Base-by-base conservation (phyloP, 768 basidiomycete genomes). In the Pleurotus platypus region DNA sequence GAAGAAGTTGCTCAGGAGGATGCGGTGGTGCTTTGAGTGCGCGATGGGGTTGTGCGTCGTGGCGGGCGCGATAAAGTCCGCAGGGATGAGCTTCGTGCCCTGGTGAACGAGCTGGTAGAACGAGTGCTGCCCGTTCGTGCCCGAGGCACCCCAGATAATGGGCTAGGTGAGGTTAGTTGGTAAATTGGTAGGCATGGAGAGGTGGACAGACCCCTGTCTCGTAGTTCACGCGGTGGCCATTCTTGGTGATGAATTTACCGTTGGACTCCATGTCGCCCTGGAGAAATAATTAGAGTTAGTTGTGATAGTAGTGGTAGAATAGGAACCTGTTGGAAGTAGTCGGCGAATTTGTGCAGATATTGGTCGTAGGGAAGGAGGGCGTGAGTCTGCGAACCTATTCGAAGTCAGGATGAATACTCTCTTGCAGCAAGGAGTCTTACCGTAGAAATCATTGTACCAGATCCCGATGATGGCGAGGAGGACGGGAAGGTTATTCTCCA, bases 401-500 rank as follows among this genome's bases (percentile, higher is more conserved):
- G 35, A 47, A n/a, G 57, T 38, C 18, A 8, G 22, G 15, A 39
- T 49, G 26, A 46, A 37, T 16, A 13, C 6, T 35, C 9, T 35
- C 30, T 35, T 35, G 9, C 9, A 35, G 11, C 9, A 11, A 35
- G 4, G 30, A 3, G n/a, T 58, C 72, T 11, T 54, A 74, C 86
- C 90, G 69, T 96, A 98, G 74, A 98, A 99, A 77, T 98, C 92
- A 70, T 98, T 97, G 80, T 98, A 99, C 97, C 97, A 99, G 66
- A 98, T 80, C 5, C 97, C 96, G 59, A 97, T 70, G 15, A 91
- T 79, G 1, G 91, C 97, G 65, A 98, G 76, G 54, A 98, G 75
- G 42, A 97, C 92, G 2, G 97, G 97, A 66, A 98, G 75, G 73
- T 98, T 98, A 49, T 87, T 72, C 77, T 98, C 90, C 58, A 98